A percentile compares a stretch with the other conserved stretches of the same genome.
Evolutionary conservation across 495 filamentous ascomycete genomes (phyloP).

Genomic region (Hypoxylon subgilvum): DNA sequence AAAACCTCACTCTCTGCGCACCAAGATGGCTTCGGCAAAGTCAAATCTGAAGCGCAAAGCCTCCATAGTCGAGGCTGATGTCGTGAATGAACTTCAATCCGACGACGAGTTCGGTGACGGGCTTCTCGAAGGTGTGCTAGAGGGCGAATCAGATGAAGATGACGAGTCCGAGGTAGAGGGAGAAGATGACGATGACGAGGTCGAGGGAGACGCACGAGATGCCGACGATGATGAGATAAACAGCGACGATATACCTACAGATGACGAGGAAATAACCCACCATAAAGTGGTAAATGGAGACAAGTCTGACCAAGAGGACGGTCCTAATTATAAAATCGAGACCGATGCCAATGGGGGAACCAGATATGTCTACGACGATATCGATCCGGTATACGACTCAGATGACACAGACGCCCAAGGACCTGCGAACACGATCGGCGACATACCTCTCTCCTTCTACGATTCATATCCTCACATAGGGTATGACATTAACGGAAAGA

Average conservation of each 20-base stretch:
- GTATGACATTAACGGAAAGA: slow-evolving; percentile 98
- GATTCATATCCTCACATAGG: slow-evolving; percentile 97
- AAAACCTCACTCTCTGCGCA: slow-evolving; percentile 10
- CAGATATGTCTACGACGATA: slow-evolving; percentile 74
- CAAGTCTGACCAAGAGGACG: slow-evolving; percentile 46
- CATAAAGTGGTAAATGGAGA: slow-evolving; percentile 38
- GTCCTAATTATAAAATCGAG: slow-evolving; percentile 64
- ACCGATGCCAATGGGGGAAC: slow-evolving; percentile 61
- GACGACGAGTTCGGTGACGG: slow-evolving; percentile 70
- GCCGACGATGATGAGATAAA: slow-evolving; percentile 56
- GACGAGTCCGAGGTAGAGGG: slow-evolving; percentile 47
- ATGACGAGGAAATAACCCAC: slow-evolving; percentile 52
- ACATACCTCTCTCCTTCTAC: slow-evolving; percentile 94
- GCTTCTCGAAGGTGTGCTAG: slow-evolving; percentile 68
- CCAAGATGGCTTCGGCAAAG: slow-evolving; percentile 51
- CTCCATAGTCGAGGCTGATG: slow-evolving; percentile 43
- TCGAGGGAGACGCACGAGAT: slow-evolving; percentile 53
- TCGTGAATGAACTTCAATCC: slow-evolving; percentile 51
- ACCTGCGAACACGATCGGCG: slow-evolving; percentile 86
- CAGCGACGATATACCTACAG: slow-evolving; percentile 65
- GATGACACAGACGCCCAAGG: slow-evolving; percentile 87
- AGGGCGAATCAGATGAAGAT: slow-evolving; percentile 52
- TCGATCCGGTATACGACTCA: slow-evolving; percentile 93
- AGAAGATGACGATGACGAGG: slow-evolving; percentile 45
- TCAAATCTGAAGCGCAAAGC: slow-evolving; percentile 54